phyloP scores from a whole-genome alignment of 2,329 filamentous ascomycete genomes.

The Fusarium sp. region DNA sequence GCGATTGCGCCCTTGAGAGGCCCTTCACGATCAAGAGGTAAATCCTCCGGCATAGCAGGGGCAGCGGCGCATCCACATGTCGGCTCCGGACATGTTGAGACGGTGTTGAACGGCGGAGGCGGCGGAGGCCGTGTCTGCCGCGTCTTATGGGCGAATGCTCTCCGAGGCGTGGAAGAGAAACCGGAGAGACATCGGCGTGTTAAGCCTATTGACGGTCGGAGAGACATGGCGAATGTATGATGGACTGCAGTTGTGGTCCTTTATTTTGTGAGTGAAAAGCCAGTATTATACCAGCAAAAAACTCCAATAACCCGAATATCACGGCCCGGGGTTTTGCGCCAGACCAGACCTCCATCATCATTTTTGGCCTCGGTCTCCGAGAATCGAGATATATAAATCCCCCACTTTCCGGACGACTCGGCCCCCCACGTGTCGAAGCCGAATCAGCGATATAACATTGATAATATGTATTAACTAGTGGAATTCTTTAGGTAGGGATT shows the following conservation, averaged over 20 bases:
- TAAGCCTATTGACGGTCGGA: slow-evolving; percentile 27
- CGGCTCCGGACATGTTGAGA: slow-evolving; percentile 75
- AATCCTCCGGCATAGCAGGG: slow-evolving; percentile 70
- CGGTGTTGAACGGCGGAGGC: slow-evolving; percentile 55
- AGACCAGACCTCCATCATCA: slow-evolving; percentile 24
- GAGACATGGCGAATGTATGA: slow-evolving; percentile 22
- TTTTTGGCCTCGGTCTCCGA: slow-evolving; percentile 39
- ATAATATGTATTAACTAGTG: neutral
- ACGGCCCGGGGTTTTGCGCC: slow-evolving; percentile 24
- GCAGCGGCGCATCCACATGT: slow-evolving; percentile 80
- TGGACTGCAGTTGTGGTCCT: neutral
- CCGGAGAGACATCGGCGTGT: slow-evolving; percentile 17
- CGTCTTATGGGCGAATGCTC: slow-evolving; percentile 30
- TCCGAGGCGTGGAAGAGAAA: slow-evolving; percentile 8
- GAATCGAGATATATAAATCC: slow-evolving; percentile 2
- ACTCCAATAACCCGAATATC: slow-evolving; percentile 21
- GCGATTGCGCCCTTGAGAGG: slow-evolving; percentile 81
- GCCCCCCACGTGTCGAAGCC: slow-evolving; percentile 27
- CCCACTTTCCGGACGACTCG: slow-evolving; percentile 40
- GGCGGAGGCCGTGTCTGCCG: slow-evolving; percentile 30
- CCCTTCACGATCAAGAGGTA: slow-evolving; percentile 79
- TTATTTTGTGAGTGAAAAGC: neutral
- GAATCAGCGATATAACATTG: slow-evolving; percentile 25
- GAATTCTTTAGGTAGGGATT: neutral
- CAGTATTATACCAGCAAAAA: neutral